phyloP scores from a whole-genome alignment of 75 land plant species.

The Pseudotsuga menziesii region DNA sequence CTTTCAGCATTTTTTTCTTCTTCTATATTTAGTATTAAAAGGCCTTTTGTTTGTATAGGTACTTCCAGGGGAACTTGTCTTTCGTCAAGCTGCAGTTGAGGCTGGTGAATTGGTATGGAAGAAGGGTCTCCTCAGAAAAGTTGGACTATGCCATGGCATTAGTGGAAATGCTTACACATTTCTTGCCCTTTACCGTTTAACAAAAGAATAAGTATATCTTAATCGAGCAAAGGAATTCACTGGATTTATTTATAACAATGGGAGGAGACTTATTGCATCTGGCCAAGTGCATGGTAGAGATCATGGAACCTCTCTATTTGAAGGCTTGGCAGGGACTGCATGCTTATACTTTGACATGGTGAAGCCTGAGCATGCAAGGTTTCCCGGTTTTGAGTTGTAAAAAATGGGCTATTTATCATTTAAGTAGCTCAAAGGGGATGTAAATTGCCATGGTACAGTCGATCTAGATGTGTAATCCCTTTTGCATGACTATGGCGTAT shows the following conservation, averaged over 20 bases:
- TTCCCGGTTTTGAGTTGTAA: constrained; percentile 78
- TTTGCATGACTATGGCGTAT: no score
- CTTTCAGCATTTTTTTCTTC: no score
- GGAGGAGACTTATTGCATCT: constrained; percentile 15
- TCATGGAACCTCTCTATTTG: constrained; percentile 61
- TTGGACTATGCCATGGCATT: constrained; percentile 70
- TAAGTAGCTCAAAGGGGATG: no score
- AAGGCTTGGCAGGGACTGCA: constrained; percentile 67
- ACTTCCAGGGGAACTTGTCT: constrained; percentile 50
- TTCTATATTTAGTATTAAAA: no score
- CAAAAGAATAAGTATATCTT: constrained; percentile 39
- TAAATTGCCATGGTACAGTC: no score
- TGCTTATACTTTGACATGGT: constrained; percentile 70
- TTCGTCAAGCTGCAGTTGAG: constrained; percentile 70
- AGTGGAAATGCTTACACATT: constrained; percentile 75
- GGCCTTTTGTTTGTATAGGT: constrained; percentile 26
- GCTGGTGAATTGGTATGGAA: constrained; percentile 87
- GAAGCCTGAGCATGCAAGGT: constrained; percentile 41
- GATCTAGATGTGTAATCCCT: no score
- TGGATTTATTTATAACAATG: constrained; percentile 39
- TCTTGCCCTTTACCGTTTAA: constrained; percentile 54
- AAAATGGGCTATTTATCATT: no score
- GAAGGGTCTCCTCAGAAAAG: constrained; percentile 52
- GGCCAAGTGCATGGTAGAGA: constrained; percentile 34
- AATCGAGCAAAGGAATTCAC: constrained; percentile 62